Conservation (phyloP, 1,139 yeast genomes). For the Entelexis paramagnoliae region DNA sequence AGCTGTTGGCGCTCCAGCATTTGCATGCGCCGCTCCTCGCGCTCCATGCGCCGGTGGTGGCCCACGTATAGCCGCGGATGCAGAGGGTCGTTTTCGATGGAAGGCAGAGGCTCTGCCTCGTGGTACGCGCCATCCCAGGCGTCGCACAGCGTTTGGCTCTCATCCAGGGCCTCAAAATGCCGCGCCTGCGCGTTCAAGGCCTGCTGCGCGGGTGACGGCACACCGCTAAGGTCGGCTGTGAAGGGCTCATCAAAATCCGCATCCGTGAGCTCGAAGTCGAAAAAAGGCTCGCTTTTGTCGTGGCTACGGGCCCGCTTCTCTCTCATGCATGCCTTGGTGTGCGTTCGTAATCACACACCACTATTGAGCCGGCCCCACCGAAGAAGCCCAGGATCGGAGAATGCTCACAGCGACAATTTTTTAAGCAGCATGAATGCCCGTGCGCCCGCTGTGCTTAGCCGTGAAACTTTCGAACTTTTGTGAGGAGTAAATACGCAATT, state of each 20-base stretch:
- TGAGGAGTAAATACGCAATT: too few relatives aligned
- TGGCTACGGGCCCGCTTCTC: constrained; percentile 22
- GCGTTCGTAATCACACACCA: constrained; percentile 4
- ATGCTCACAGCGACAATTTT: too few relatives aligned
- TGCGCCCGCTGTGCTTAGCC: too few relatives aligned
- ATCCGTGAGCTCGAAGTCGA: constrained; percentile 21
- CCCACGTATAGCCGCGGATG: constrained; percentile 38
- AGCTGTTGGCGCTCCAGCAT: constrained; percentile 47
- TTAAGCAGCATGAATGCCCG: too few relatives aligned
- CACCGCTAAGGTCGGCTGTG: constrained; percentile 6
- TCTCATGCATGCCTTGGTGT: constrained; percentile 17
- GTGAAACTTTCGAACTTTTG: too few relatives aligned
- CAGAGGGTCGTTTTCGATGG: constrained; percentile 35
- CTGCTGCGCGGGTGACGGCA: neutral
- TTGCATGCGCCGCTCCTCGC: constrained; percentile 55
- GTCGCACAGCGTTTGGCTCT: neutral
- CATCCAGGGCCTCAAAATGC: neutral
- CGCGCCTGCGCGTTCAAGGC: neutral
- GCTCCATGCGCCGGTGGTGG: constrained; percentile 55
- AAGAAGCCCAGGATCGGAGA: too few relatives aligned
- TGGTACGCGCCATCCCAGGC: neutral
- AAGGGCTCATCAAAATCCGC: constrained; percentile 16
- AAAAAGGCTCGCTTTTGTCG: constrained; percentile 21
- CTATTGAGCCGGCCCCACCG: too few relatives aligned
- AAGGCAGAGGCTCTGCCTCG: neutral